Evolutionary conservation across 495 filamentous ascomycete genomes (phyloP).

Genomic region (Annulohypoxylon bovei): DNA sequence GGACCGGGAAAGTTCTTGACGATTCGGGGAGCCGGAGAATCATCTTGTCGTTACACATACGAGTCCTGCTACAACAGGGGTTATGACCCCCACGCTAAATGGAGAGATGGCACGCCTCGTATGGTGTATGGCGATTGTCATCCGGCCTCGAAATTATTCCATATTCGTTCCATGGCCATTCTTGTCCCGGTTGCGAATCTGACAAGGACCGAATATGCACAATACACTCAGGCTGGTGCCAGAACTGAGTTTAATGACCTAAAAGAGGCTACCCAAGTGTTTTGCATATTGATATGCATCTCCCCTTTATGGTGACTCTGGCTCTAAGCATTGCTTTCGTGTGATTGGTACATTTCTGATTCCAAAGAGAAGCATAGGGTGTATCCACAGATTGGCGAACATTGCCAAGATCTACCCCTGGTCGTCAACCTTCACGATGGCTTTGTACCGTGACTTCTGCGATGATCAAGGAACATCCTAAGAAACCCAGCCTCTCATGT

Average conservation of each 20-base stretch:
- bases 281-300: constrained; percentile 15
- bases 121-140: constrained; percentile 10
- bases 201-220: constrained; percentile 43
- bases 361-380: constrained; percentile 2
- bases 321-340: neutral
- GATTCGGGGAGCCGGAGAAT: constrained; percentile 28
- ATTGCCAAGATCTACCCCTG: constrained; percentile 7
- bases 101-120: constrained; percentile 12
- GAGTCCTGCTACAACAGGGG: constrained; percentile 18
- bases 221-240: constrained; percentile 11
- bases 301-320: constrained; percentile 8
- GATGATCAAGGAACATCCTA: constrained; percentile 32
- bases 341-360: constrained; percentile 20
- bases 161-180: constrained; percentile 21
- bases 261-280: constrained; percentile 1
- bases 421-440: constrained; percentile 2
- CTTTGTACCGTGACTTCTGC: constrained; percentile 39
- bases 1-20: constrained; percentile 22
- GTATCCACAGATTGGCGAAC: constrained; percentile 39
- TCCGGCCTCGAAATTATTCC: constrained; percentile 19
- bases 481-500: constrained; percentile 1
- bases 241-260: constrained; percentile 12
- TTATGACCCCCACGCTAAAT: constrained; percentile 32
- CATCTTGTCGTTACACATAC: constrained; percentile 10
- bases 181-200: constrained; percentile 30